Base-by-base conservation (phyloP, 2,329 filamentous ascomycete genomes). In the Parastagonospora avenae region DNA sequence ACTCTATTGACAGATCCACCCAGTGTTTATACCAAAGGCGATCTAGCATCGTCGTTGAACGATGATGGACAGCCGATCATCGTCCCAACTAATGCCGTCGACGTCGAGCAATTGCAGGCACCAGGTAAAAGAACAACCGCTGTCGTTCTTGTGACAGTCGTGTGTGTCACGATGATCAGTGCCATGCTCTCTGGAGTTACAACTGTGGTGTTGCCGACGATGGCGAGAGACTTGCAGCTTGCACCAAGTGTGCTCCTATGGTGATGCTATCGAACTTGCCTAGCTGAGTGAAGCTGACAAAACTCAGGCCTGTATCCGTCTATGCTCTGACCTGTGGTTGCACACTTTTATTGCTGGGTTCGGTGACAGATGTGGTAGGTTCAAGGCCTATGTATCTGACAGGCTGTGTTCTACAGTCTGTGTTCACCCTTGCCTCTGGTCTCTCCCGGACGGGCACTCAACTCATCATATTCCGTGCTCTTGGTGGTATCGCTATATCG, bases 351-450 rank as follows among this genome's bases (percentile, higher is more conserved):
- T 62, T 83, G 2, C 74, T 76, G 2, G 81, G 81, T 2, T 78
- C 81, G 3, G 64, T 83, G 6, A 75, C 80, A 6, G 81, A 84
- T 66, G 75, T 80, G 0, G 71, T 83, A 3, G 82, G 82, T 0
- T 76, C 74, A 37, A 65, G 76, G 42, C 57, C 73, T 32, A 76
- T 81, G 60, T 78, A 81, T 46, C 68, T 82, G 2, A 65, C 74
- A 1, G 81, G 79, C 2, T 77, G 72, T 16, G 66, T 80, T 2
- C 63, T 80, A 1, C 71, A 78, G 40, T 74, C 74, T 28, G 61
- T 64, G 4, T 79, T 79, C 38, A 80, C 77, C 12, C 67, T 81
- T 2, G 77, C 75, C 2, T 79, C 76, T 55, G 77, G 79, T 4
- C 59, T 74, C 4, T 50, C 70, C 7, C 59, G 65, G 27, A 70